Conservation (phyloP, 2,329 filamentous ascomycete genomes). For the Arthroderma uncinatum region DNA sequence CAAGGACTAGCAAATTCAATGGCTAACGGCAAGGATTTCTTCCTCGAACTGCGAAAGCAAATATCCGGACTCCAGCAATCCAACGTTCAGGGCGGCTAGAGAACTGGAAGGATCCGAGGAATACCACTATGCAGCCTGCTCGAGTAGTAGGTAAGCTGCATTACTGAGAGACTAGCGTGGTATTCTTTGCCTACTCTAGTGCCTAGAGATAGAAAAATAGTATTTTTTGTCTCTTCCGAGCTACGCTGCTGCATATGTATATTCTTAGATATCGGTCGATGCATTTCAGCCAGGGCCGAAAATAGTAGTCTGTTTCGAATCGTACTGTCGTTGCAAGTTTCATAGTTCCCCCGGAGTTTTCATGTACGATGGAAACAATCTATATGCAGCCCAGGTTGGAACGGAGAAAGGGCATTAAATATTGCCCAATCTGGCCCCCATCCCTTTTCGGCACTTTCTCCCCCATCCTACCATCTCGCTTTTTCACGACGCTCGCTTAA, state of each 20-base stretch:
- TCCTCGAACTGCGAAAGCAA: slow-evolving; percentile 40
- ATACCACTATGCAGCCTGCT: too few species aligned
- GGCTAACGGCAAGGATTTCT: slow-evolving; percentile 41
- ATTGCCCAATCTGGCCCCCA: background rate
- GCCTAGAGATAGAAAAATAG: background rate
- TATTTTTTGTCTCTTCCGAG: background rate
- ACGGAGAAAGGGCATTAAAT: background rate
- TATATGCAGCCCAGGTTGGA: background rate
- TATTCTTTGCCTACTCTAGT: background rate
- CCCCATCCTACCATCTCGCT: background rate
- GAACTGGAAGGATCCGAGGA: background rate
- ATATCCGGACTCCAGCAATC: slow-evolving; percentile 30
- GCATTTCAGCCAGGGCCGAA: background rate
- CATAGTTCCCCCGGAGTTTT: background rate
- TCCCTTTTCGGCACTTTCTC: background rate
- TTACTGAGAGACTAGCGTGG: background rate
- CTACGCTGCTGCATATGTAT: background rate
- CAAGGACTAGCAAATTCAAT: slow-evolving; percentile 34
- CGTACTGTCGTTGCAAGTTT: background rate
- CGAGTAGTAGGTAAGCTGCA: background rate
- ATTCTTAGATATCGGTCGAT: background rate
- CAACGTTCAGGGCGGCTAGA: background rate
- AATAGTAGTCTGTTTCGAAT: background rate
- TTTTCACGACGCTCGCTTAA: background rate
- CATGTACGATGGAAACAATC: background rate